Percentiles rank a stretch among this genome's conserved stretches.
Conservation (phyloP, 345 rosid species). For the Brassica cretica region DNA sequence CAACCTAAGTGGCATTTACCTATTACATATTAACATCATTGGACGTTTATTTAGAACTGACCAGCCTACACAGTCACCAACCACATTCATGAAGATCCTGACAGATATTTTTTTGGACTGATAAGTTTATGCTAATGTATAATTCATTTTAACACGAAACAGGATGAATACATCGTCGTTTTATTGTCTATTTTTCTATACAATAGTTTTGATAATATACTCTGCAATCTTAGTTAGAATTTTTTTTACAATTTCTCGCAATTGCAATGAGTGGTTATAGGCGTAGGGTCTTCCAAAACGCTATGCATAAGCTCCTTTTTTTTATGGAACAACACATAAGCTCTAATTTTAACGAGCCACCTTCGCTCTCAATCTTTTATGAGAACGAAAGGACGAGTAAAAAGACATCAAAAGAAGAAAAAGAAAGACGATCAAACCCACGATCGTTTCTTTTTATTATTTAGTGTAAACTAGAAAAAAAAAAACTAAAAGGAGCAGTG, state of each 20-base stretch:
- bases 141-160: not conserved
- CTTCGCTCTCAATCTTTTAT: not conserved
- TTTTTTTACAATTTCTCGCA: not conserved
- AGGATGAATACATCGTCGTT: not conserved
- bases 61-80: slow-evolving; percentile 9
- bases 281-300: slow-evolving; percentile 1
- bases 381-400: slow-evolving; percentile 33
- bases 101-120: not conserved
- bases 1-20: slow-evolving; percentile 11
- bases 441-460: slow-evolving; percentile 27
- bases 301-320: not conserved
- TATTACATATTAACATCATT: slow-evolving; percentile 12
- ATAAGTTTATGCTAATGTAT: not conserved
- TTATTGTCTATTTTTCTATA: not conserved
- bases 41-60: slow-evolving; percentile 23
- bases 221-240: not conserved
- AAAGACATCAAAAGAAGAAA: slow-evolving; percentile 22
- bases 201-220: not conserved
- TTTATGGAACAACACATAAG: not conserved
- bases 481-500: not conserved
- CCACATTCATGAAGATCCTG: slow-evolving; percentile 9
- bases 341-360: not conserved
- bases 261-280: not conserved
- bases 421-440: slow-evolving; percentile 32
- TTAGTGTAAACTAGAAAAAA: not conserved